Evolutionary conservation across 441 rosid species (phyloP), one percentile per base, ranked within the genome.

Genomic region (Capsella rubella): DNA sequence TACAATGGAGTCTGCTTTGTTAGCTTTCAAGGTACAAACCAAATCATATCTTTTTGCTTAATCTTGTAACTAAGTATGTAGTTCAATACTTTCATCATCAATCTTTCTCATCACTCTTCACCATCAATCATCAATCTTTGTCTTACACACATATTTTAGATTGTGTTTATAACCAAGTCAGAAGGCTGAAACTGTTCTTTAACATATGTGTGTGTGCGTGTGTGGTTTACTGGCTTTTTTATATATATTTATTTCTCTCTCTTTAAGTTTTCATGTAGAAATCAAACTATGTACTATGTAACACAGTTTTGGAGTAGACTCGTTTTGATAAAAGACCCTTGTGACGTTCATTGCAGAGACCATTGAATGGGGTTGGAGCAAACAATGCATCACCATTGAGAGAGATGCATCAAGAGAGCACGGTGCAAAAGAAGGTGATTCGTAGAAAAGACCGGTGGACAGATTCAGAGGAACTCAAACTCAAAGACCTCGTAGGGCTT

Each of bases 391-490:
- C 15, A 6, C 9, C 50, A 6, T 43, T 61, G 43, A 59, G 67
- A 74, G 67, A 69, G 71, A 54, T 72, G 56, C 61, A 28, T 63
- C 39, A 66, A 65, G 77, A 28, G 79, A 42, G 5, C 5, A 14
- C 13, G 2, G 42, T 39, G 11, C 25, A 21, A 21, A 21, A 21
- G 25, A 21, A 21, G 25, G 2, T 21, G 25, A 21, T 21, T 21
- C 25, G 42, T 39, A 10, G 25, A 21, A 21, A 10, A 39, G 2
- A 5, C 4, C 15, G 0, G 6, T 42, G 97, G 97, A 85, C 81
- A 67, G 86, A 89, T 27, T 85, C 89, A 3, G 96, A 90, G 68
- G 97, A 92, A 82, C 71, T 78, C 50, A 84, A 86, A 71, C 91
- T 92, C 59, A 86, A 72, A 74, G 90, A 92, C 55, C 92, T 90